These are phyloP conservation scores for Phytophthora crassamura DNA, from an alignment of 352 stramenopile genomes.

Conservation along the genomic window DNA sequence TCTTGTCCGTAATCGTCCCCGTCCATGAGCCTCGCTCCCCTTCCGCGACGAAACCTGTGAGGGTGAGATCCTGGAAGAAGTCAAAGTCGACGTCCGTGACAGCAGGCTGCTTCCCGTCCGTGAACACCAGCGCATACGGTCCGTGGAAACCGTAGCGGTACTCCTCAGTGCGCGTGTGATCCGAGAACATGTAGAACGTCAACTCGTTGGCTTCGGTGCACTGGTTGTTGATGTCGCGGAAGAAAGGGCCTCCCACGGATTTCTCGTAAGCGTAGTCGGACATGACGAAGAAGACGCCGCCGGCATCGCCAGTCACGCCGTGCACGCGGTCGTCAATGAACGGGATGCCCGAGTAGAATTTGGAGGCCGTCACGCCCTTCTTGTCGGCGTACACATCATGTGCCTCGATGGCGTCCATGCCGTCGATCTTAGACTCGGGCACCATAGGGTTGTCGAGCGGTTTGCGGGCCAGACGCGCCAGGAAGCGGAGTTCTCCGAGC, in stretches of 20 bases:
- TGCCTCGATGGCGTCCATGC: conserved; percentile 47
- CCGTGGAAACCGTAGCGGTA: conserved; percentile 68
- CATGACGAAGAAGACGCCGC: conserved; percentile 61
- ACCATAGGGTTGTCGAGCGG: conserved; percentile 47
- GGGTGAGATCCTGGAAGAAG: conserved; percentile 54
- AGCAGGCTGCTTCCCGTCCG: conserved; percentile 33
- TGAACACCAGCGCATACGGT: conserved; percentile 60
- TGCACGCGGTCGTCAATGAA: conserved; percentile 52
- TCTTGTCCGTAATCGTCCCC: conserved; percentile 43
- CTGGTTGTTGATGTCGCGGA: conserved; percentile 72
- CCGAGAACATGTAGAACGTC: conserved; percentile 67
- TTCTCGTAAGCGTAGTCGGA: conserved; percentile 57
- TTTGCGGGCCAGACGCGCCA: conserved; percentile 45
- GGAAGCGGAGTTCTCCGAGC: conserved; percentile 58
- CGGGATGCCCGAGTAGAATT: conserved; percentile 54
- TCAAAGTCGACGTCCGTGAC: conserved; percentile 42
- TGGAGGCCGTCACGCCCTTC: conserved; percentile 42
- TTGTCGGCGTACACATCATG: conserved; percentile 49
- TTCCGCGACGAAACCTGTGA: conserved; percentile 52
- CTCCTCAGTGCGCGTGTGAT: conserved; percentile 57
- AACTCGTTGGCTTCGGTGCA: conserved; percentile 57
- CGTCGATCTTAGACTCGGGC: conserved; percentile 40
- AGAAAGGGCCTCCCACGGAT: conserved; percentile 57
- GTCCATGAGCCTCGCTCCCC: conserved; percentile 38
- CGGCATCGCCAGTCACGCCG: conserved; percentile 45